Evolutionary conservation across 164 flowering plant species (phyloP).

Genomic region (Dillenia suffruticosa): DNA sequence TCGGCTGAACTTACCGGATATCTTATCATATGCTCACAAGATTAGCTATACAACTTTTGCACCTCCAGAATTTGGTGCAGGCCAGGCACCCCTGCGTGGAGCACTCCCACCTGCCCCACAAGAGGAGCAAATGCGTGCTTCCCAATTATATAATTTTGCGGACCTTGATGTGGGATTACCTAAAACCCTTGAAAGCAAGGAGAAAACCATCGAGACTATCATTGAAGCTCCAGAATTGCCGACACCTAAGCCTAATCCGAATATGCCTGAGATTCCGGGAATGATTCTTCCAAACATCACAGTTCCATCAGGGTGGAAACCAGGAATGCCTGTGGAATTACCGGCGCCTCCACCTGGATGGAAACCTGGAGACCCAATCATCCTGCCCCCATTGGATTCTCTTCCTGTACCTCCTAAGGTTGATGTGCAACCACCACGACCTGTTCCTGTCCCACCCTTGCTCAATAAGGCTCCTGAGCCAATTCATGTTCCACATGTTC

Average conservation of each 20-base stretch:
- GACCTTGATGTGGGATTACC: constrained; percentile 90
- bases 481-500: constrained; percentile 68
- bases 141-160: constrained; percentile 76
- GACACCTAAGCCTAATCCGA: constrained; percentile 22
- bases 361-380: constrained; percentile 88
- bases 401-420: constrained; percentile 31
- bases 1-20: constrained; percentile 52
- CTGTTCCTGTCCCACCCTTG: constrained; percentile 25
- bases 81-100: constrained; percentile 80
- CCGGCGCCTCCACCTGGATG: constrained; percentile 88
- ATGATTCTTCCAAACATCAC: constrained; percentile 53
- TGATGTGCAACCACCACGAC: constrained; percentile 45
- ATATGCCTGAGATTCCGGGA: constrained; percentile 40
- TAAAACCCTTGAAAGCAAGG: constrained; percentile 42
- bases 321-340: constrained; percentile 82
- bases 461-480: constrained; percentile 42
- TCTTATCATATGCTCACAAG: constrained; percentile 76
- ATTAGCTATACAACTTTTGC: constrained; percentile 97
- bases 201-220: constrained; percentile 54
- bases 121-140: constrained; percentile 96
- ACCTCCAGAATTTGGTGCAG: constrained; percentile 94
- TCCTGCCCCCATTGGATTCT: constrained; percentile 66
- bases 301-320: constrained; percentile 90
- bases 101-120: constrained; percentile 98
- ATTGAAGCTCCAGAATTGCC: constrained; percentile 40